Conservation (phyloP, 2,329 filamentous ascomycete species). For the Colletotrichum sp. region DNA sequence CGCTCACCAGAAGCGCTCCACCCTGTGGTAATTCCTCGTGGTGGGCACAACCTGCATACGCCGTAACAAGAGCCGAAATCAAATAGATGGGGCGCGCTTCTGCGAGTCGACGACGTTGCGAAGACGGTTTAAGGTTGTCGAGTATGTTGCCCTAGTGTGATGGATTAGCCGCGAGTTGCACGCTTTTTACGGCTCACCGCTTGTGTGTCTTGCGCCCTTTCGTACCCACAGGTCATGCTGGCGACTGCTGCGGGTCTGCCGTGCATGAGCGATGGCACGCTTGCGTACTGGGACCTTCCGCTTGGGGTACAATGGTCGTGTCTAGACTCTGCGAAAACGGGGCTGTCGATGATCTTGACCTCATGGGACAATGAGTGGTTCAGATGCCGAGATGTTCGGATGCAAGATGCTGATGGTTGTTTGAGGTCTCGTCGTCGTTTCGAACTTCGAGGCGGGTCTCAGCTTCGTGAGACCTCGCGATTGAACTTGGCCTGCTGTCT, state of each 20-base stretch:
- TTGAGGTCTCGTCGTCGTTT: background rate
- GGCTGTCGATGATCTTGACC: background rate
- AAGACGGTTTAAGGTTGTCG: background rate
- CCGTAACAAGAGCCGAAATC: background rate
- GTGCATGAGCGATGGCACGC: background rate
- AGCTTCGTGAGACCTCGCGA: background rate
- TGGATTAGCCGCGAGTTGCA: background rate
- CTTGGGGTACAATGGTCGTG: background rate
- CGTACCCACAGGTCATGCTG: background rate
- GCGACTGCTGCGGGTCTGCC: background rate
- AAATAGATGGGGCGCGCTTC: background rate
- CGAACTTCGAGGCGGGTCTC: background rate
- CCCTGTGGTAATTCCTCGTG: background rate
- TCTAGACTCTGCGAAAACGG: background rate
- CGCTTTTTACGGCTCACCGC: background rate
- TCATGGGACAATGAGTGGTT: background rate
- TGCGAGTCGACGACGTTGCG: background rate
- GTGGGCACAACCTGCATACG: background rate
- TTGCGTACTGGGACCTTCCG: background rate
- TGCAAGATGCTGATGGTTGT: background rate
- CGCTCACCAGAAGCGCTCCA: constrained; percentile 3
- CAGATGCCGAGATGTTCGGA: background rate
- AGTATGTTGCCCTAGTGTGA: background rate
- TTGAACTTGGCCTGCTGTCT: background rate
- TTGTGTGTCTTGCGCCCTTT: background rate